Conservation (phyloP, 176 grass and related monocot species). For the Aegilops sharonensis region DNA sequence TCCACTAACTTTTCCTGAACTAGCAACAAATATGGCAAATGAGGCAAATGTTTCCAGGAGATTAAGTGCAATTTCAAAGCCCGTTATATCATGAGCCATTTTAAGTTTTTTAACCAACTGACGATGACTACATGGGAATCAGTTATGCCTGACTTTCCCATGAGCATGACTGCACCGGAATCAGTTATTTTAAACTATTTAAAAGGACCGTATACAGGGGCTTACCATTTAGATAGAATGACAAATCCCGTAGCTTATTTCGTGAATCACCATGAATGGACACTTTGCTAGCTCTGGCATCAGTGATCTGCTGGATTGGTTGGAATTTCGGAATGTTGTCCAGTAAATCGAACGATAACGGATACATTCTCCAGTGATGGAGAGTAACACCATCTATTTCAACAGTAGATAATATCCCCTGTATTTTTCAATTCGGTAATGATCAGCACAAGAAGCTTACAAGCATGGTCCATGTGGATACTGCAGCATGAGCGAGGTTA, state of each 20-base stretch:
- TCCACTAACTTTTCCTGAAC: not conserved
- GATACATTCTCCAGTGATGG: constrained; percentile 73
- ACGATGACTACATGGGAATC: not conserved
- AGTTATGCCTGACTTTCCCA: not conserved
- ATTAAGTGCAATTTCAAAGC: not conserved
- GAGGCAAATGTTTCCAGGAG: not conserved
- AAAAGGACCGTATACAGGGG: not conserved
- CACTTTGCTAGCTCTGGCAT: constrained; percentile 37
- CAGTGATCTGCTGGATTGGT: constrained; percentile 41
- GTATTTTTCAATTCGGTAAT: constrained; percentile 4
- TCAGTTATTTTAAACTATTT: not conserved
- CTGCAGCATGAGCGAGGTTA: not conserved
- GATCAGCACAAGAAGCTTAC: constrained; percentile 15
- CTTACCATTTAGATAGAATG: constrained; percentile 42
- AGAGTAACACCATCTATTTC: constrained; percentile 57
- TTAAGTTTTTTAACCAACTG: not conserved
- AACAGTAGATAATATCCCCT: constrained; percentile 93
- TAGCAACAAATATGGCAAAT: constrained; percentile 1
- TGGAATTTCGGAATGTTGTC: constrained; percentile 48
- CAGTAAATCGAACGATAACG: constrained; percentile 50
- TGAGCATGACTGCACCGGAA: not conserved
- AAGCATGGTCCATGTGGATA: not conserved
- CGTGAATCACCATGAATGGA: constrained; percentile 14
- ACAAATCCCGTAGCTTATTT: constrained; percentile 24
- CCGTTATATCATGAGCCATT: not conserved